Evolutionary conservation across 1,139 yeast genomes (phyloP).

Genomic region (Sugiyamaella pinicola): DNA sequence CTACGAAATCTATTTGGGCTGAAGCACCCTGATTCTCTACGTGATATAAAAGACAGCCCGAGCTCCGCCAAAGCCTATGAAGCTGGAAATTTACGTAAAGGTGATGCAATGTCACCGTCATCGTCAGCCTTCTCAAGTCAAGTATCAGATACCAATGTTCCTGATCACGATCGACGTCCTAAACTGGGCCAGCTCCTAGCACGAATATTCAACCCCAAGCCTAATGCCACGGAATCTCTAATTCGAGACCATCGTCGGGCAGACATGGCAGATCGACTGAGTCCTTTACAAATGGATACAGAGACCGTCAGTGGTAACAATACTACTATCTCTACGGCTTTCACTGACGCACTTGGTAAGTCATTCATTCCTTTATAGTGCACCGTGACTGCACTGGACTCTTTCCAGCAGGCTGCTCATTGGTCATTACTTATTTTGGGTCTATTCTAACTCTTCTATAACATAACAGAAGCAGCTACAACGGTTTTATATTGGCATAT

Average conservation of each 20-base stretch:
- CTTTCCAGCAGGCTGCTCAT: too few species aligned
- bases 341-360: slow-evolving; percentile 9
- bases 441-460: slow-evolving; percentile 1
- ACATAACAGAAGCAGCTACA: slow-evolving; percentile 28
- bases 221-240: slow-evolving; percentile 13
- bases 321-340: background rate
- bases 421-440: background rate
- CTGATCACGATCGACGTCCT: background rate
- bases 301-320: background rate
- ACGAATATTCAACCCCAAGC: slow-evolving; percentile 19
- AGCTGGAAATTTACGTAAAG: background rate
- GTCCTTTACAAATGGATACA: background rate
- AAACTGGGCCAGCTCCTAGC: slow-evolving; percentile 16
- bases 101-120: too few species aligned
- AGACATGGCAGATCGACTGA: slow-evolving; percentile 5
- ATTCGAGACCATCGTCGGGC: slow-evolving; percentile 12
- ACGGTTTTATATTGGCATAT: slow-evolving; percentile 42
- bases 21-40: background rate
- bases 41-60: too few species aligned
- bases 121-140: too few species aligned
- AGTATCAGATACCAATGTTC: too few species aligned
- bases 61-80: background rate
- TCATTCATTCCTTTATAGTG: background rate
- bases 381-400: too few species aligned
- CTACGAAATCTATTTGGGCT: slow-evolving; percentile 9